Conservation (phyloP, 257 asterid species). For the Ballota nigra region DNA sequence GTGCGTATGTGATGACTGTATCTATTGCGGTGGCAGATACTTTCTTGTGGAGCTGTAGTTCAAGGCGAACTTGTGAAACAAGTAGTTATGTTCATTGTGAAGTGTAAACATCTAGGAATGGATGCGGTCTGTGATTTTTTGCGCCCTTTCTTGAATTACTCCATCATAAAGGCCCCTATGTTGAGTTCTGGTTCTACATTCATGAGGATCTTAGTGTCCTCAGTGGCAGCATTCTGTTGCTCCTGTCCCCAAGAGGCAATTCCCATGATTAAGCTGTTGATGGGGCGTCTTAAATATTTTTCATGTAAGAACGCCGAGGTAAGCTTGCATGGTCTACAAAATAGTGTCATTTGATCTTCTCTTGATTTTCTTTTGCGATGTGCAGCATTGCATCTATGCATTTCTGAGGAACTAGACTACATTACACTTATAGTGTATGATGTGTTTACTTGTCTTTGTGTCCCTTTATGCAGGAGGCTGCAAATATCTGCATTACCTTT, state of each 20-base stretch:
- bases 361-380: slow-evolving; percentile 13
- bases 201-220: slow-evolving; percentile 52
- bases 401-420: slow-evolving; percentile 10
- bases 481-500: slow-evolving; percentile 37
- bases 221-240: slow-evolving; percentile 70
- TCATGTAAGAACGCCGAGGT: slow-evolving; percentile 69
- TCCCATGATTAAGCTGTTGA: slow-evolving; percentile 62
- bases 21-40: slow-evolving; percentile 45
- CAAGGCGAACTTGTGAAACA: slow-evolving; percentile 76
- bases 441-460: slow-evolving; percentile 8
- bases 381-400: slow-evolving; percentile 16
- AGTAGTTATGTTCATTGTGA: slow-evolving; percentile 57
- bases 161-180: slow-evolving; percentile 47
- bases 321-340: slow-evolving; percentile 36
- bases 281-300: slow-evolving; percentile 53
- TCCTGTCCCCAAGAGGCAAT: slow-evolving; percentile 70
- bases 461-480: slow-evolving; percentile 54
- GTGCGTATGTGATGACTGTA: slow-evolving; percentile 12
- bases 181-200: slow-evolving; percentile 43
- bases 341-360: slow-evolving; percentile 7
- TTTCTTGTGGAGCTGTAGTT: slow-evolving; percentile 62
- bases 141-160: slow-evolving; percentile 74
- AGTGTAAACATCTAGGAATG: slow-evolving; percentile 65
- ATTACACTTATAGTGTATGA: slow-evolving; percentile 4
- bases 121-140: slow-evolving; percentile 74